A percentile compares a stretch with the other conserved stretches of the same genome.
Conservation (phyloP, 1,284 basidiomycete species). For the Rhodotorula sp. region DNA sequence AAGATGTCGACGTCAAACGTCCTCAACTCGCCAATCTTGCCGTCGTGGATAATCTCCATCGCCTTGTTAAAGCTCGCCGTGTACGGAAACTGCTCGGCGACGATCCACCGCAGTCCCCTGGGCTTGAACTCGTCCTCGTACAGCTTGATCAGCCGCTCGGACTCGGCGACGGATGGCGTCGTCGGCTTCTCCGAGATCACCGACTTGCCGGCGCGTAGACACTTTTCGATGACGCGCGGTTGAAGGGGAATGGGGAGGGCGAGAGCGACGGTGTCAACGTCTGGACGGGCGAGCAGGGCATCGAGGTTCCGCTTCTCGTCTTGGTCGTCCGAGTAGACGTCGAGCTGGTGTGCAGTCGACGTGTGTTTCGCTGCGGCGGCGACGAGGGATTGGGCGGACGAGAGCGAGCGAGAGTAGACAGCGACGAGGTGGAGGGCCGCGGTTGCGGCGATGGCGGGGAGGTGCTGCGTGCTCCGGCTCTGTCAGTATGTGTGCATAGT, state of each 20-base stretch:
- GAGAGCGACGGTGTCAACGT: slow-evolving; percentile 70
- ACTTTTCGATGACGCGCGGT: slow-evolving; percentile 63
- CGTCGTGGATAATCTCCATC: slow-evolving; percentile 57
- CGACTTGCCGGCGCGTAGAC: slow-evolving; percentile 67
- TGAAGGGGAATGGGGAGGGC: slow-evolving; percentile 73
- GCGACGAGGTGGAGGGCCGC: slow-evolving; percentile 24
- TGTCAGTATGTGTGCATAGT: neutral
- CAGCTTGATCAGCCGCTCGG: slow-evolving; percentile 62
- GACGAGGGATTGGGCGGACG: slow-evolving; percentile 20
- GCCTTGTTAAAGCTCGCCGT: slow-evolving; percentile 63
- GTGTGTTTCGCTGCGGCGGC: slow-evolving; percentile 41
- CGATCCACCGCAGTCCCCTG: slow-evolving; percentile 69
- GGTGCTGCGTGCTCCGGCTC: slow-evolving; percentile 19
- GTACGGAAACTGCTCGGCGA: slow-evolving; percentile 47
- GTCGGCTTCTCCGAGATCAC: slow-evolving; percentile 83
- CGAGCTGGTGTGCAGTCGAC: slow-evolving; percentile 45
- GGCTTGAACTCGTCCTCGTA: slow-evolving; percentile 66
- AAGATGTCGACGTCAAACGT: slow-evolving; percentile 61
- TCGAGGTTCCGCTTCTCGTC: slow-evolving; percentile 57
- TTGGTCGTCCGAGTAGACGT: slow-evolving; percentile 56
- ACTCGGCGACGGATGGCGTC: slow-evolving; percentile 64
- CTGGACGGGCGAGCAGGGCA: slow-evolving; percentile 62
- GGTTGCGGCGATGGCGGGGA: slow-evolving; percentile 32
- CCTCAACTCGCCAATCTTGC: slow-evolving; percentile 64
- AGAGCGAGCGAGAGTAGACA: slow-evolving; percentile 41